Base-by-base conservation (phyloP, 495 filamentous ascomycete genomes). In the Lasiosphaeriaceae sp. region DNA sequence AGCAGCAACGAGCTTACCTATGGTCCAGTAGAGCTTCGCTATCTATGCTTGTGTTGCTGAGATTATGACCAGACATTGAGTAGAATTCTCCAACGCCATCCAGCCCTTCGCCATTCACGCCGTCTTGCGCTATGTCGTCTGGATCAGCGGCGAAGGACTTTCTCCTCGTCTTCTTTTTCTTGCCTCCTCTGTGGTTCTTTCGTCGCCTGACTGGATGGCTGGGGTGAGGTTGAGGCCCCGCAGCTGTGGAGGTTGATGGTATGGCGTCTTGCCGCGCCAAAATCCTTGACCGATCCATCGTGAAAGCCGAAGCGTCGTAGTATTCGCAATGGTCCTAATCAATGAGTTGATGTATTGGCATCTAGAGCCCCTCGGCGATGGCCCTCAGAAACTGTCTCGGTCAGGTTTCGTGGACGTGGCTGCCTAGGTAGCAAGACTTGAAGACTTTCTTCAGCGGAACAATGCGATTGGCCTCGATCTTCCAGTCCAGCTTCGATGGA, bases 21-120 rank as follows among this genome's bases (percentile, higher is more conserved):
- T 96, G 90, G 66, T 95, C 90, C 44, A 95, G 71, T 47, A 95
- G 75, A 3, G 82, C 84, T 62, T 90, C 83, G 65, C 89, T 93
- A 53, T 92, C 90, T 52, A 96, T 72, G 65, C 90, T 95, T 4
- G 89, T 90, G 66, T 78, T 85, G 68, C 90, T 96, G 57, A 86
- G 51, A 66, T 86, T 88, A 6, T 69, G 62, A 17, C 74, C 75
- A 35, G 74, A 76, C 44, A 85, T 66, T 29, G 79, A 71, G 65
- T 89, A 92, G 62, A 88, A 86, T 26, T 63, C 62, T 47, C 55
- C 70, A 48, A 55, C 60, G 46, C 68, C 65, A 26, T 67, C 73
- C 45, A 73, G 57, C 16, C 62, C 57, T 34, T 71, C 69, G 41
- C 61, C 74, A 66, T 61, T 64, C 26, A 66, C 65, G 20, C 66